phyloP scores from a whole-genome alignment of 2,329 filamentous ascomycete species.

The Colletotrichum sojae region DNA sequence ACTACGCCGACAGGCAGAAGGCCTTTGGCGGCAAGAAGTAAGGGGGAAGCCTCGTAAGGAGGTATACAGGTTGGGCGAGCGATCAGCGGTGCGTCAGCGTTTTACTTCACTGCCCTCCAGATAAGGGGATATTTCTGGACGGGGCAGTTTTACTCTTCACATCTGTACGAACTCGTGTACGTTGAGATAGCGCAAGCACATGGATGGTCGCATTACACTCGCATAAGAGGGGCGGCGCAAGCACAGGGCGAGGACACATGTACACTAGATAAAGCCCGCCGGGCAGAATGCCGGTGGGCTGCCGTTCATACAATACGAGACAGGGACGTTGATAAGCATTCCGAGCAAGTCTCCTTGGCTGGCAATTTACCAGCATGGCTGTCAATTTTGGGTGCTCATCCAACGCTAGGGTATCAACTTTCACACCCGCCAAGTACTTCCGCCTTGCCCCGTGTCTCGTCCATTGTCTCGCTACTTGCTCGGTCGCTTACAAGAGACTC shows the following conservation, averaged over 20 bases:
- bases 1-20: constrained; percentile 78
- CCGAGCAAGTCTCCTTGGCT: not conserved
- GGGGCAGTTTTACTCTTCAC: constrained; percentile 28
- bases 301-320: constrained; percentile 5
- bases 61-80: not conserved
- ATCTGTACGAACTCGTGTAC: constrained; percentile 37
- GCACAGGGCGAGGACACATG: constrained; percentile 28
- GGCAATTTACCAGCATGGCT: not conserved
- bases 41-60: not conserved
- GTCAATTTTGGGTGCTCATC: constrained; percentile 13
- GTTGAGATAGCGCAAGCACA: constrained; percentile 19
- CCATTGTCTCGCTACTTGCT: too few species aligned
- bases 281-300: constrained; percentile 2
- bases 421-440: not conserved
- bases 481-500: not conserved
- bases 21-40: constrained; percentile 63
- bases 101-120: not conserved
- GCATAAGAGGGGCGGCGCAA: constrained; percentile 29
- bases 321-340: not conserved
- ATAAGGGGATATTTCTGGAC: not conserved
- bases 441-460: too few species aligned
- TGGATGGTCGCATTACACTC: constrained; percentile 10
- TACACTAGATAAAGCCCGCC: constrained; percentile 36
- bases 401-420: constrained; percentile 38
- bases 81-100: not conserved